Conservation (phyloP, 495 filamentous ascomycete species). For the Penicillium malachiteum region DNA sequence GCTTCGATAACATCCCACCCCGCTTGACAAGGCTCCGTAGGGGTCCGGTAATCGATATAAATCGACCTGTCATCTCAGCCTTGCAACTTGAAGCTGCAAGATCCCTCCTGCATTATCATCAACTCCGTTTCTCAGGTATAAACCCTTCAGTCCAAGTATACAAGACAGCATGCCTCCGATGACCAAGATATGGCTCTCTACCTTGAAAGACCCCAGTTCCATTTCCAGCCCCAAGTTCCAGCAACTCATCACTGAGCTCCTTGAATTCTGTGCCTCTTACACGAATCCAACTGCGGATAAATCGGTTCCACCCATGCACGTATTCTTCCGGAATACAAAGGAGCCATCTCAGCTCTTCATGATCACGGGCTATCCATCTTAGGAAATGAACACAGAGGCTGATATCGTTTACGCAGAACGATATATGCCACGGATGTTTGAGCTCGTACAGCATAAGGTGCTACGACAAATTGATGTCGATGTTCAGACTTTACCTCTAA, state of each 20-base stretch:
- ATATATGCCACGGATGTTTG: slow-evolving; percentile 9
- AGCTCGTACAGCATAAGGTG: slow-evolving; percentile 8
- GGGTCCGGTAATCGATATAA: too few relatives aligned
- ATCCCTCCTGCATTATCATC: too few relatives aligned
- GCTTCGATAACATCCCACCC: too few relatives aligned
- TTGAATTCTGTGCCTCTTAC: slow-evolving; percentile 7
- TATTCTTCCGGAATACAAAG: slow-evolving; percentile 9
- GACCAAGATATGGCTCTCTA: slow-evolving; percentile 16
- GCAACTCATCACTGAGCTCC: slow-evolving; percentile 1
- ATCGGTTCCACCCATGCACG: slow-evolving; percentile 8
- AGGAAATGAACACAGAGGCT: slow-evolving; percentile 13
- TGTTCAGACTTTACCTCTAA: slow-evolving; percentile 1
- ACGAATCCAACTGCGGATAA: slow-evolving; percentile 5
- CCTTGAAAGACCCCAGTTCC: slow-evolving; percentile 5
- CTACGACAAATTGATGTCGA: slow-evolving; percentile 10
- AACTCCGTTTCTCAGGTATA: too few relatives aligned
- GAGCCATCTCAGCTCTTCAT: slow-evolving; percentile 7
- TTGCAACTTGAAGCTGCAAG: too few relatives aligned
- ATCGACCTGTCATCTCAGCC: too few relatives aligned
- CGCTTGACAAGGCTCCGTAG: too few relatives aligned
- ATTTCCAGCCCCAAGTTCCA: slow-evolving; percentile 2
- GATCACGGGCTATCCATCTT: slow-evolving; percentile 15
- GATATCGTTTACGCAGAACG: slow-evolving; percentile 9
- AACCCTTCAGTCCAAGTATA: too few relatives aligned
- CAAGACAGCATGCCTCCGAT: slow-evolving; percentile 7